A percentile compares a stretch with the other conserved stretches of the same genome.
Evolutionary conservation across 441 rosid genomes (phyloP).

Genomic region (Syzygium syzygioides): DNA sequence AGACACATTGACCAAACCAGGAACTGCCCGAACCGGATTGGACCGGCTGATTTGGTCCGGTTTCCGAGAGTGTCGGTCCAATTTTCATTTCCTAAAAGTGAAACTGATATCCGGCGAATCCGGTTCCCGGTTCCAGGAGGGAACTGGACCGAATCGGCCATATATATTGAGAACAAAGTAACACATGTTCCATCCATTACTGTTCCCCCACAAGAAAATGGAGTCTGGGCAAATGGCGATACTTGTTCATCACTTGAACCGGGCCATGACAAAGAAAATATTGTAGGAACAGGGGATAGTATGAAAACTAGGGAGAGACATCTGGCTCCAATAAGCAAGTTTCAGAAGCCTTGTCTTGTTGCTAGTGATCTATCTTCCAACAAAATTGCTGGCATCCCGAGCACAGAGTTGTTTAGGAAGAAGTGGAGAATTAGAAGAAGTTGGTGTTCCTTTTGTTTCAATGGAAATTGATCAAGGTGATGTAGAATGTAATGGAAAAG

Average conservation of each 20-base stretch:
- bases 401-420: conserved; percentile 19
- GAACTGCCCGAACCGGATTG: too few species aligned
- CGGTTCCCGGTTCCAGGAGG: fast-evolving
- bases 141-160: too few species aligned
- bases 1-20: too few species aligned
- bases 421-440: conserved; percentile 17
- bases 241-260: conserved; percentile 20
- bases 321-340: conserved; percentile 24
- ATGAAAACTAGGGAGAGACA: conserved; percentile 27
- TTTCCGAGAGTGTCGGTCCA: fast-evolving
- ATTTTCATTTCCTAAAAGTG: fast-evolving
- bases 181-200: conserved; percentile 12
- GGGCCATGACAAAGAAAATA: conserved; percentile 28
- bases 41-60: too few species aligned
- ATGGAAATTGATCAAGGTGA: conserved; percentile 17
- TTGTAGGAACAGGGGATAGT: conserved; percentile 39
- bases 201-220: conserved; percentile 25
- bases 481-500: conserved; percentile 16
- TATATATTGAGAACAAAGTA: conserved; percentile 16
- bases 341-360: conserved; percentile 23
- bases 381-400: conserved; percentile 26
- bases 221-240: conserved; percentile 16
- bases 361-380: conserved; percentile 23
- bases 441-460: conserved; percentile 7
- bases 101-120: fast-evolving